Base-by-base conservation (phyloP, 805 yeast genomes). In the Candida vaughaniae region DNA sequence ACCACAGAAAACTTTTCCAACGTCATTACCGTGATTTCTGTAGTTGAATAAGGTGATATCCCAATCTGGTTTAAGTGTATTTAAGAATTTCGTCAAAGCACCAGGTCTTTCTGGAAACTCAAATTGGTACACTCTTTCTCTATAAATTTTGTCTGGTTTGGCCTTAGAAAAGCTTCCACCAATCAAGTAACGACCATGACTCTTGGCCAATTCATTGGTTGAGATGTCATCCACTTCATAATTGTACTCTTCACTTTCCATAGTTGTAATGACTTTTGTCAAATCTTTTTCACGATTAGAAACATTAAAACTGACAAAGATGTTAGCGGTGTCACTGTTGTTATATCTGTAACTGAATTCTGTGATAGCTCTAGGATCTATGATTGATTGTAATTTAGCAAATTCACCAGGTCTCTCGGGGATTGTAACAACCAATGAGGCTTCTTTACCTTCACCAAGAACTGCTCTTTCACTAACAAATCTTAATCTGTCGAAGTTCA, bases 81-180 rank as follows among this genome's bases (percentile, higher is more conserved):
- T 75, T 53, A 93, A 72, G 66, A 93, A 93, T 41, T 77, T 83
- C 19, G 83, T 77, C 53, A 93, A 71, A 1, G 99, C 97, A 32
- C 96, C 95, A 2, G 99, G 98, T 54, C 93, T 81, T 56, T 93
- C 99, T 10, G 99, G 99, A 71, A 93, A 95, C 62, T 89, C 96
- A 53, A 93, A 93, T 33, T 84, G 75, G 49, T 80, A 77, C 23
- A 93, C 63, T 51, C 82, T 80, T 62, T 93, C 99, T 47, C 86
- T 73, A 19, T 77, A 72, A 14, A 85, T 78, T 38, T 62, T 56
- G 16, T 71, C 62, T 17, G 60, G 60, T 42, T 84, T 80, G 29
- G 22, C 30, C 4, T 32, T 38, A 20, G 27, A 38, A 31, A 42
- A 39, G 19, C 36, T 36, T 41, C 99, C 99, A 41, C 99, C 99